phyloP scores from a whole-genome alignment of 441 rosid species.

The Viola pubescens region DNA sequence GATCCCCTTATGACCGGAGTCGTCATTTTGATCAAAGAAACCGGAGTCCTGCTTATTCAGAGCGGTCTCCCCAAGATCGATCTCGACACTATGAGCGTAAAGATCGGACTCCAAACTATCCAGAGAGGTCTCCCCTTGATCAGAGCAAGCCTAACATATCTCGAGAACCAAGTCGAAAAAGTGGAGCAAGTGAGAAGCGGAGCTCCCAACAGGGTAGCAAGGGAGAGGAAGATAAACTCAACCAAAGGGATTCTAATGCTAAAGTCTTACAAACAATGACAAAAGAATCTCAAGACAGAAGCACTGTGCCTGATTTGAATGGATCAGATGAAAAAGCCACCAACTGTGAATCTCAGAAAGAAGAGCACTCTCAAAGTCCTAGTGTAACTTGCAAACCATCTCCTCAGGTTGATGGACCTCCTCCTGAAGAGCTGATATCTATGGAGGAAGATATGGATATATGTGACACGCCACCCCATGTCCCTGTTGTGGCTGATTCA shows the following conservation, averaged over 20 bases:
- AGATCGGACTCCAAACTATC: constrained; percentile 53
- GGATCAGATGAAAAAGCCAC: constrained; percentile 43
- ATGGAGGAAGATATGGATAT: constrained; percentile 99
- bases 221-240: constrained; percentile 53
- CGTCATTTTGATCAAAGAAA: constrained; percentile 62
- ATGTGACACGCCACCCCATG: constrained; percentile 96
- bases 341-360: constrained; percentile 40
- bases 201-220: constrained; percentile 39
- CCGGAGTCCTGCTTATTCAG: constrained; percentile 66
- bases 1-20: constrained; percentile 71
- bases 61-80: constrained; percentile 64
- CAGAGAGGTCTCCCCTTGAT: constrained; percentile 60
- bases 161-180: constrained; percentile 50
- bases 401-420: constrained; percentile 41
- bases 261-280: constrained; percentile 34
- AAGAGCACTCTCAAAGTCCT: constrained; percentile 40
- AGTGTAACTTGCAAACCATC: constrained; percentile 34
- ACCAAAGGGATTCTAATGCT: constrained; percentile 41
- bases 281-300: constrained; percentile 58
- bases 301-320: constrained; percentile 23
- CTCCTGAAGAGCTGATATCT: constrained; percentile 69
- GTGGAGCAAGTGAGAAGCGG: constrained; percentile 50
- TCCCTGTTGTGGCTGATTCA: constrained; percentile 48
- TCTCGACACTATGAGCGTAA: constrained; percentile 55
- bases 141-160: constrained; percentile 40